Evolutionary conservation across 371 early-diverging fungal species (phyloP), one percentile per base, ranked within the genome.

Genomic region (Fennellomyces sp.): DNA sequence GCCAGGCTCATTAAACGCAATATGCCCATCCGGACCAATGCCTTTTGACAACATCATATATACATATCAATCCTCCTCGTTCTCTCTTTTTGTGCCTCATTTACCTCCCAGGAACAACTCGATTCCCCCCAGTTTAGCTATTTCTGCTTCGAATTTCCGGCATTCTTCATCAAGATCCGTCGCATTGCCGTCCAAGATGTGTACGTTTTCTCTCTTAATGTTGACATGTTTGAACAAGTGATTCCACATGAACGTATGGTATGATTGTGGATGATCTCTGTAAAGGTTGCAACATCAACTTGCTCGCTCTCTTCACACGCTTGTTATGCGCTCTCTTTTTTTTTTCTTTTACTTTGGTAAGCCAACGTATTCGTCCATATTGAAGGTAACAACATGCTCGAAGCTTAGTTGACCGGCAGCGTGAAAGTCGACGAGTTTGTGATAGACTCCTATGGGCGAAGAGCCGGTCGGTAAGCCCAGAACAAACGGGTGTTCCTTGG

Each of bases 1-100:
- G 13, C 94, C 94, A 10, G 94, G 94, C 63, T 94, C 94, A 64
- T 94, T 94, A 64, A 94, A 94, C 5, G 94, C 94, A 69, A 94
- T 92, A 66, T 94, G 94, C 30, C 94, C 94, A 67, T 94, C 94
- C 2, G 94, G 94, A 4, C 94, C 94, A 55, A 93, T 91, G 19
- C 55, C 55, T 54, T 45, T 21, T 39, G n/a, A n/a, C n/a, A n/a
- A 23, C 6, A 11, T 11, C 19, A 2, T 36, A n/a, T 52, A 21
- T 11, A 23, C 23, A 5, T 35, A 31, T 52, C n/a, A 51, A n/a
- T 17, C 52, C 52, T 5, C 11, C 6, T 31, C 52, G 49, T 23
- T 26, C 48, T 48, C 13, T 12, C 21, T 26, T 21, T 26, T 26
- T 13, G 25, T 26, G 11, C 13, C 23, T 48, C 5, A 13, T 13